phyloP scores from a whole-genome alignment of 2,329 filamentous ascomycete genomes.

The Coniella vitis region DNA sequence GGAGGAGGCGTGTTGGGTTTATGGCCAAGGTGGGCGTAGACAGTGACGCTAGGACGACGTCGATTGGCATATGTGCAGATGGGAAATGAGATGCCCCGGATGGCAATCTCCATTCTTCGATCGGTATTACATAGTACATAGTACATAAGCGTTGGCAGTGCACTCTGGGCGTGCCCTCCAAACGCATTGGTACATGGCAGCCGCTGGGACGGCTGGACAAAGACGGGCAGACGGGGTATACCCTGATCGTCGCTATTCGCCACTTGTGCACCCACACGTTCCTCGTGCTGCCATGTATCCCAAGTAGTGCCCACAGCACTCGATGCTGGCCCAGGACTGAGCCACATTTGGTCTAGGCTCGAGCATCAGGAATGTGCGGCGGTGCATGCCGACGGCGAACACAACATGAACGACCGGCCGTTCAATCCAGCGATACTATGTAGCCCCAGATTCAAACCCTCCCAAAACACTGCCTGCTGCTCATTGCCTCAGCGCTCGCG shows the following conservation, averaged over 20 bases:
- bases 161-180: no score
- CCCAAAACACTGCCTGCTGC: no score
- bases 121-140: no score
- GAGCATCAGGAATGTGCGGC: no score
- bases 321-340: conserved; percentile 12
- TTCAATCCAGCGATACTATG: no score
- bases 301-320: neutral
- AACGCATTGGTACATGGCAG: no score
- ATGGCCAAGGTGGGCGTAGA: neutral
- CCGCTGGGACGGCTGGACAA: neutral
- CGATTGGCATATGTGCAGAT: conserved; percentile 8
- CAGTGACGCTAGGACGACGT: conserved; percentile 2
- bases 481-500: no score
- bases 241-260: conserved; percentile 13
- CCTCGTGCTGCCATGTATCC: neutral
- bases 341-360: conserved; percentile 21
- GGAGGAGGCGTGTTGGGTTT: conserved; percentile 12
- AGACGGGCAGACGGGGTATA: conserved; percentile 1
- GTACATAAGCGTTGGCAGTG: no score
- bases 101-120: conserved; percentile 15
- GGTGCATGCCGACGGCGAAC: no score
- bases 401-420: no score
- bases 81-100: conserved; percentile 9
- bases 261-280: conserved; percentile 11
- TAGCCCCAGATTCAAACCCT: no score